Base-by-base conservation (phyloP, 257 asterid species). In the Cruciata laevipes region DNA sequence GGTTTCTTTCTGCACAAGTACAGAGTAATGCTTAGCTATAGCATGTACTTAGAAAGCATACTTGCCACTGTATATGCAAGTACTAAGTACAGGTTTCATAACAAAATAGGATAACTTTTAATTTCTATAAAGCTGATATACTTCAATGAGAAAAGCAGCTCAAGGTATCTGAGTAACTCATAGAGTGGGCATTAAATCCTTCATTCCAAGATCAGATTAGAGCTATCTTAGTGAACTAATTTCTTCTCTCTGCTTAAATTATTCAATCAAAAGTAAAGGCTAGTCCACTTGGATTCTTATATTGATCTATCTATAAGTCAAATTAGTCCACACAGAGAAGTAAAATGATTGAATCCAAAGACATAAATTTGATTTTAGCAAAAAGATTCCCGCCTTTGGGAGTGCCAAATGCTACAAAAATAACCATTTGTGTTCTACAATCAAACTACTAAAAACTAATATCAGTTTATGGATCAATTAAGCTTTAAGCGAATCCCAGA, bases 1-100 rank as follows among this genome's bases (percentile, higher is more conserved):
- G 68, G 61, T 81, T 71, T 81, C 82, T 82, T 73, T 95, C 96
- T 94, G 91, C 77, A 75, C 65, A 21, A 33, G 17, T 3, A 23
- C 18, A 3, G 35, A 69, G 7, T 2, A 52, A 30, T n/a, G 44
- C 16, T 16, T 56, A 9, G 17, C 13, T 42, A 21, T 33, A 49
- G 21, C 17, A 11, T 17, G 33, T 57, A 17, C 14, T 38, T 57
- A 6, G 16, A 16, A 55, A 65, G 52, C 12, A 44, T 13, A 59
- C 27, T 23, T 21, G 53, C 24, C 12, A 23, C 21, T n/a, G 21
- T 14, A 67, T 47, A 9, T 42, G 14, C 51, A 42, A 42, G 51
- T 42, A 42, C 10, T 32, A 2, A 35, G 33, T 62, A 33, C 21
- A 33, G 5, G n/a, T 17, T 44, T 30, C 12, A 25, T 7, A 53